Base-by-base conservation (phyloP, 1,139 yeast species). In the Hyphopichia pseudoburtonii region DNA sequence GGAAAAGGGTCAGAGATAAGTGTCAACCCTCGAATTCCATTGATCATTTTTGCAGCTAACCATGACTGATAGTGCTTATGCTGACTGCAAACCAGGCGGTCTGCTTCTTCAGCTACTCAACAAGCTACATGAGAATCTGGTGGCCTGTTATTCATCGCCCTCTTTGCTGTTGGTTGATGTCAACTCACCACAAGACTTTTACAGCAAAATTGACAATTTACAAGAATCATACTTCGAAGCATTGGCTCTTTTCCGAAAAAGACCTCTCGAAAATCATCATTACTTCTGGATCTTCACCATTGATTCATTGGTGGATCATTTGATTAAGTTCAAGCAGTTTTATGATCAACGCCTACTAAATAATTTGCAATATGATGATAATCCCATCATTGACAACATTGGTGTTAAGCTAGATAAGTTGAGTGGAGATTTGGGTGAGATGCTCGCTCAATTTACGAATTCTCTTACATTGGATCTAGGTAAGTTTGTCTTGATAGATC, bases 201-300 rank as follows among this genome's bases (percentile, higher is more conserved):
- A 22, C 17, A 10, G 33, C 18, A 43, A 43, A 32, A 35, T 54
- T 30, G 54, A 55, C 24, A 41, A 39, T 16, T 44, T 57, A 15
- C 54, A 54, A 32, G 63, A 58, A 18, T 46, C 40, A 34, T 51
- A 47, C 36, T 43, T 44, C 30, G 61, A 52, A 21, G 38, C 45
- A 3, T 38, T 38, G 11, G 42, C 50, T 10, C 27, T 39, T 3
- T 45, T 58, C 3, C 38, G 34, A n/a, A 46, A 48, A 25, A 34
- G 42, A 30, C 42, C 43, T 0, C 29, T 49, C 5, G 35, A 33
- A 5, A 30, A 35, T 5, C 56, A 58, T 36, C 48, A 47, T n/a
- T 32, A 41, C 16, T 38, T 56, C 14, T 60, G 64, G 64, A 22
- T 56, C 6, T 34, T 46, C 3, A 38, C 47, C n/a, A 24, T 56